A percentile compares a stretch with the other conserved stretches of the same genome.
Conservation (phyloP, 139 green algal genomes). For the Chlamydomonas sphaeroides region DNA sequence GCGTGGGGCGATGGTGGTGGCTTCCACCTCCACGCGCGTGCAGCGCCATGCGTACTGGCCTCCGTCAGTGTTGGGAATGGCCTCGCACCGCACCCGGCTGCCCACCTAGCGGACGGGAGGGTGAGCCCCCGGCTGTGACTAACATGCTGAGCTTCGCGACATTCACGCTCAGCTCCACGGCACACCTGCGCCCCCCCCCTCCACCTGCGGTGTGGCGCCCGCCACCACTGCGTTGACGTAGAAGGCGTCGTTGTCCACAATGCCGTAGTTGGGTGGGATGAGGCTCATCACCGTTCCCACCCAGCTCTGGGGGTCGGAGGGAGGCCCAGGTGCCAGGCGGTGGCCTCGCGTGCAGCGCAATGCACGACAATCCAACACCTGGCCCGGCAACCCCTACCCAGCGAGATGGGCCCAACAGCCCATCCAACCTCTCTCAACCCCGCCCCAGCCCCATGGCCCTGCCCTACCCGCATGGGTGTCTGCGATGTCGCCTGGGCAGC, state of each 20-base stretch:
- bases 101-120: no score
- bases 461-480: not conserved
- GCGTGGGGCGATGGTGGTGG: slow-evolving; percentile 4
- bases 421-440: no score
- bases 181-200: not conserved
- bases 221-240: slow-evolving; percentile 61
- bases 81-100: slow-evolving; percentile 61
- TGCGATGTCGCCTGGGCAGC: no score
- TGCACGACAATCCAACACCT: not conserved
- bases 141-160: no score
- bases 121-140: no score
- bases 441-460: no score
- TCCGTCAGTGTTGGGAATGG: slow-evolving; percentile 66
- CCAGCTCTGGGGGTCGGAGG: slow-evolving; percentile 42
- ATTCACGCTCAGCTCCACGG: no score
- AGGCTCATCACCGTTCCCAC: slow-evolving; percentile 64
- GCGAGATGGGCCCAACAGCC: no score
- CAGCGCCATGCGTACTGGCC: slow-evolving; percentile 68
- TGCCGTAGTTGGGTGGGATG: slow-evolving; percentile 76
- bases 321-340: not conserved
- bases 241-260: slow-evolving; percentile 70
- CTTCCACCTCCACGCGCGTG: slow-evolving; percentile 51
- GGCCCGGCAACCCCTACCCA: no score
- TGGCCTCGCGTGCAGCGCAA: no score
- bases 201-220: slow-evolving; percentile 39